Evolutionary conservation across 2,329 filamentous ascomycete genomes (phyloP).

Genomic region (Aspergillus sp.): DNA sequence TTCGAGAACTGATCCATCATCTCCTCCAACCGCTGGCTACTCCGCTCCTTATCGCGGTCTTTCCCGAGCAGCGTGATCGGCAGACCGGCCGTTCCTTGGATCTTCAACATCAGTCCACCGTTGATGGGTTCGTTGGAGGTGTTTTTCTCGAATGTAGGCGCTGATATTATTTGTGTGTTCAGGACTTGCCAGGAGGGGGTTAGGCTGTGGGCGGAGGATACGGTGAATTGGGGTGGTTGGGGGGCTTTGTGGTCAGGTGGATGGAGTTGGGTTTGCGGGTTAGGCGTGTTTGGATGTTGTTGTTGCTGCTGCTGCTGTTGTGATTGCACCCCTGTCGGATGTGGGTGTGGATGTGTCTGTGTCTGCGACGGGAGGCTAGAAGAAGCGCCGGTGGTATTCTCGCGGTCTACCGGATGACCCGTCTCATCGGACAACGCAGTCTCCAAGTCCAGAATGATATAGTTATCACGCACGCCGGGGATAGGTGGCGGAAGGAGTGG

Average conservation of each 20-base stretch:
- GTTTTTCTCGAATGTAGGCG: constrained; percentile 62
- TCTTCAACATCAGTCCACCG: constrained; percentile 45
- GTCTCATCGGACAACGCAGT: constrained; percentile 12
- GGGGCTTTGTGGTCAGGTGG: neutral
- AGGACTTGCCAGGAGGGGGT: constrained; percentile 71
- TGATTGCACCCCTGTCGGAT: neutral
- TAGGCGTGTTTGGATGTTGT: neutral
- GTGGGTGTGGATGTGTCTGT: neutral
- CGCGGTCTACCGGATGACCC: constrained; percentile 4
- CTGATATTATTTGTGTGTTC: constrained; percentile 53
- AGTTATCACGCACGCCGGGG: constrained; percentile 53
- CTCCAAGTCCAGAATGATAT: constrained; percentile 57
- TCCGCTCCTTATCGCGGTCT: constrained; percentile 23
- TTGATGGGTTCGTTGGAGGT: constrained; percentile 53
- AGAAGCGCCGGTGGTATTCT: constrained; percentile 18
- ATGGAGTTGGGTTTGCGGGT: too few relatives aligned
- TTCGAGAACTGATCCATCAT: constrained; percentile 50
- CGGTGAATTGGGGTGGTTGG: constrained; percentile 38
- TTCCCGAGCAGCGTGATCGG: constrained; percentile 19
- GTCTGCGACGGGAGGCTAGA: constrained; percentile 6
- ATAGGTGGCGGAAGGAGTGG: constrained; percentile 48
- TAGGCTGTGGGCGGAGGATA: constrained; percentile 71
- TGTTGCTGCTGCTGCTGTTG: constrained; percentile 9
- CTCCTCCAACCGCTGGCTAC: constrained; percentile 39
- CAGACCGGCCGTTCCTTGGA: constrained; percentile 41